Conservation (phyloP, 106 monocot genomes). For the Dendrobium huoshanense region DNA sequence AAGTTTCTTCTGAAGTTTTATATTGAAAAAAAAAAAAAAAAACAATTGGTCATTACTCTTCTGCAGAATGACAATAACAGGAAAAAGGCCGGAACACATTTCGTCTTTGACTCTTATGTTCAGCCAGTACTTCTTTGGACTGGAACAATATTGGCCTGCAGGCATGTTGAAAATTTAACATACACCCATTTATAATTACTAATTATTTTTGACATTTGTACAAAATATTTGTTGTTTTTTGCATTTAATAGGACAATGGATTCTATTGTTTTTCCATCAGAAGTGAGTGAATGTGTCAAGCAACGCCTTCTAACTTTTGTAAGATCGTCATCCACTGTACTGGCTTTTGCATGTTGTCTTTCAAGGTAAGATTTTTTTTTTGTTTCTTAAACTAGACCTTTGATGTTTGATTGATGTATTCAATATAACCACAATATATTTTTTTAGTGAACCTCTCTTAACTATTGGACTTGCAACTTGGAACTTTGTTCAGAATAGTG, state of each 20-base stretch:
- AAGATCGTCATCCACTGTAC: slow-evolving; percentile 78
- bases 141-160: slow-evolving; percentile 63
- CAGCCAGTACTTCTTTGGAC: slow-evolving; percentile 88
- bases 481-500: not conserved
- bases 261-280: slow-evolving; percentile 55
- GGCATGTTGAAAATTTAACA: slow-evolving; percentile 21
- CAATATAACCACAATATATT: not conserved
- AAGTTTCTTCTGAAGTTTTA: not conserved
- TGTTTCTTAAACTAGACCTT: not conserved
- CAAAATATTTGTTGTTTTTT: slow-evolving; percentile 1
- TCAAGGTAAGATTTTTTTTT: slow-evolving; percentile 45
- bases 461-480: not conserved
- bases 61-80: slow-evolving; percentile 58
- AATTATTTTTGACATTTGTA: not conserved
- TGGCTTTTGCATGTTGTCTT: slow-evolving; percentile 77
- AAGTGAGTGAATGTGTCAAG: slow-evolving; percentile 86
- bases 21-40: not conserved
- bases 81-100: slow-evolving; percentile 82
- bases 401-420: no score
- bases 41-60: not conserved
- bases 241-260: slow-evolving; percentile 49
- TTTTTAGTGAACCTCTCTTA: not conserved
- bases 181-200: not conserved
- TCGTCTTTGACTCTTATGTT: slow-evolving; percentile 61
- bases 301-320: slow-evolving; percentile 69